Percentiles rank a stretch among this genome's conserved stretches.
Conservation (phyloP, 176 grass and related monocot genomes). For the Triticum dicoccoides region DNA sequence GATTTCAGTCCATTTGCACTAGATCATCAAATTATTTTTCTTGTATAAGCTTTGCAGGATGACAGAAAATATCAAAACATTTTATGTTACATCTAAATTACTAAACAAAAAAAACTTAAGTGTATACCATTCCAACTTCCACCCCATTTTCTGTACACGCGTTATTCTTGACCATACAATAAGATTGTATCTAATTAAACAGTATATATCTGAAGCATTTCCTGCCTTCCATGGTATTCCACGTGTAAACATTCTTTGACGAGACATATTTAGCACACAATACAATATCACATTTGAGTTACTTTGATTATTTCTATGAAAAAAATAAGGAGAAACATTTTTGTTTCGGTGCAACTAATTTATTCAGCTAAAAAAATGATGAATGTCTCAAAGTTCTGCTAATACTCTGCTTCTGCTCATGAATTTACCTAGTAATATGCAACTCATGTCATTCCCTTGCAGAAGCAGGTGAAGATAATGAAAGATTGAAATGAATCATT, state of each 20-base stretch:
- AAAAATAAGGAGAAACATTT: not conserved
- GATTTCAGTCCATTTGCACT: slow-evolving; percentile 7
- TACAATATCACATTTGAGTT: not conserved
- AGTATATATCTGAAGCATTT: slow-evolving; percentile 7
- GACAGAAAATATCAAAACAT: not conserved
- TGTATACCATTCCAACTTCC: not conserved
- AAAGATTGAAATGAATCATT: not conserved
- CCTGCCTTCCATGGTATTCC: not conserved
- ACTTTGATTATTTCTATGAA: not conserved
- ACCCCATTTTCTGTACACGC: not conserved
- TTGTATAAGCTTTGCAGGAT: slow-evolving; percentile 16
- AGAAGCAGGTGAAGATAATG: slow-evolving; percentile 20
- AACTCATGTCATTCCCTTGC: slow-evolving; percentile 10
- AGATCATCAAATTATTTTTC: slow-evolving; percentile 2
- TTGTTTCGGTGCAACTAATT: not conserved
- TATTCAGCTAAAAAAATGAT: not conserved
- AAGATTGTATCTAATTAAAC: not conserved
- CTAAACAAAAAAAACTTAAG: not conserved
- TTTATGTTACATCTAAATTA: not conserved
- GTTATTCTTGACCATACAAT: not conserved
- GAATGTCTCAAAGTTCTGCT: slow-evolving; percentile 2
- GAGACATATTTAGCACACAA: not conserved
- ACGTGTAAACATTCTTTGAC: slow-evolving; percentile 2
- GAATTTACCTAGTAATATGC: not conserved
- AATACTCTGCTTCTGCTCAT: not conserved